Conservation (phyloP, 805 yeast genomes). For the Ogataea populi-albae region DNA sequence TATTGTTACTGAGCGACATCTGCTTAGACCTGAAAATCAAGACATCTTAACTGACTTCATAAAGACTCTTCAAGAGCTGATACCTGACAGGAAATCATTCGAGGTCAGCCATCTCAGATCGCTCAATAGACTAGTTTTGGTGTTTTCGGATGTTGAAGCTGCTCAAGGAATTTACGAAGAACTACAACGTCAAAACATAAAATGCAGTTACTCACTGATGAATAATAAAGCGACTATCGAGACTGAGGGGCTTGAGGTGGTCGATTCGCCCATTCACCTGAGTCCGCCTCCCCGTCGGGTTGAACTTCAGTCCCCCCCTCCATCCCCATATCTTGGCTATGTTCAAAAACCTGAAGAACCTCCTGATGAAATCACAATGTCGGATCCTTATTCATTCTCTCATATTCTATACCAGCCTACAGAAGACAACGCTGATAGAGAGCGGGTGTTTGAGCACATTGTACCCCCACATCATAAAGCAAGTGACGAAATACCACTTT, state of each 20-base stretch:
- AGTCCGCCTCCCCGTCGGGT: conserved; percentile 28
- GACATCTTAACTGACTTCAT: conserved; percentile 20
- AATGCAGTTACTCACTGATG: conserved; percentile 21
- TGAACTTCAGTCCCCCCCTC: conserved; percentile 35
- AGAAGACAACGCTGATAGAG: conserved; percentile 14
- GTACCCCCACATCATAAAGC: conserved; percentile 2
- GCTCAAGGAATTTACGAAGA: conserved; percentile 15
- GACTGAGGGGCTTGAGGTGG: conserved; percentile 1
- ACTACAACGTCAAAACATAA: conserved; percentile 19
- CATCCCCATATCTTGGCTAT: conserved; percentile 35
- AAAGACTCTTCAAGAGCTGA: conserved; percentile 10
- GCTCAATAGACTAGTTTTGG: conserved; percentile 26
- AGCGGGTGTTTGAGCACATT: conserved; percentile 16
- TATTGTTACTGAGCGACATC: conserved; percentile 26
- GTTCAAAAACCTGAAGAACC: conserved; percentile 32
- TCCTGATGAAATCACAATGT: conserved; percentile 29
- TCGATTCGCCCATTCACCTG: conserved; percentile 7
- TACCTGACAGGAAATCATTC: conserved; percentile 18
- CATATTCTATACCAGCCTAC: conserved; percentile 30
- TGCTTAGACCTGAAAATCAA: conserved; percentile 17
- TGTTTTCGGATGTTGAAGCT: conserved; percentile 20
- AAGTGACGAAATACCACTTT: conserved; percentile 23
- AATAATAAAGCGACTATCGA: conserved; percentile 10
- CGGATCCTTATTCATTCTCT: conserved; percentile 30
- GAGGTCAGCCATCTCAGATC: conserved; percentile 24